These are phyloP conservation scores for Grosmannia clavigera DNA, from an alignment of 2,329 filamentous ascomycete genomes.

Conservation along the genomic window DNA sequence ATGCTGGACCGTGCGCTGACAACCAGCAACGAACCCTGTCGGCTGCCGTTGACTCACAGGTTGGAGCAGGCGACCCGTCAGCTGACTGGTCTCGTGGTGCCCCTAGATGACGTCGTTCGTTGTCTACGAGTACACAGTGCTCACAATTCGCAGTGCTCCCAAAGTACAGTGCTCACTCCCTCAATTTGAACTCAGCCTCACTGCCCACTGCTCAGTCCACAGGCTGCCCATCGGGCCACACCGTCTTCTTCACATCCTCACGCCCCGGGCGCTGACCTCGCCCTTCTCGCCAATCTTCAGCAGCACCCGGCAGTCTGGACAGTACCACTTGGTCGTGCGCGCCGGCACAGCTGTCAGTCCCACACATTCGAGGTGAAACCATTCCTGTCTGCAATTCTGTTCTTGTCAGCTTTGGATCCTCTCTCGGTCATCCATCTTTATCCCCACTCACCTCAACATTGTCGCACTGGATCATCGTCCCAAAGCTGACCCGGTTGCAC, in stretches of 20 bases:
- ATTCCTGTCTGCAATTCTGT: constrained; percentile 63
- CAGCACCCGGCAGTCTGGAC: constrained; percentile 57
- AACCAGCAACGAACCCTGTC: not conserved
- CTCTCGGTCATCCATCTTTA: not conserved
- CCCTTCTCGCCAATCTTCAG: constrained; percentile 52
- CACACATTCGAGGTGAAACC: constrained; percentile 76
- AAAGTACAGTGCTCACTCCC: too few species aligned
- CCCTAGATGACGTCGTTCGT: too few species aligned
- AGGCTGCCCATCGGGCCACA: too few species aligned
- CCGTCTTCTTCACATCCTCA: constrained; percentile 27
- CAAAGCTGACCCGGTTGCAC: constrained; percentile 70
- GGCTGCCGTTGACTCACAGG: not conserved
- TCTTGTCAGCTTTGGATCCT: constrained; percentile 5
- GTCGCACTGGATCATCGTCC: constrained; percentile 74
- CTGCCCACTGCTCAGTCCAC: too few species aligned
- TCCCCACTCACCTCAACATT: constrained; percentile 54
- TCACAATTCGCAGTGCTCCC: too few species aligned
- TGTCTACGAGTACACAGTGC: too few species aligned
- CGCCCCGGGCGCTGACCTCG: constrained; percentile 46
- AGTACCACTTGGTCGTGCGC: constrained; percentile 73
- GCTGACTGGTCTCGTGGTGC: not conserved
- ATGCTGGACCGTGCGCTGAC: too few species aligned
- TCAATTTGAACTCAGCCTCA: too few species aligned
- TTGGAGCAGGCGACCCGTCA: not conserved
- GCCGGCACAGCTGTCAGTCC: constrained; percentile 55